phyloP scores from a whole-genome alignment of 768 basidiomycete genomes.

The Phaeotremella fagi region DNA sequence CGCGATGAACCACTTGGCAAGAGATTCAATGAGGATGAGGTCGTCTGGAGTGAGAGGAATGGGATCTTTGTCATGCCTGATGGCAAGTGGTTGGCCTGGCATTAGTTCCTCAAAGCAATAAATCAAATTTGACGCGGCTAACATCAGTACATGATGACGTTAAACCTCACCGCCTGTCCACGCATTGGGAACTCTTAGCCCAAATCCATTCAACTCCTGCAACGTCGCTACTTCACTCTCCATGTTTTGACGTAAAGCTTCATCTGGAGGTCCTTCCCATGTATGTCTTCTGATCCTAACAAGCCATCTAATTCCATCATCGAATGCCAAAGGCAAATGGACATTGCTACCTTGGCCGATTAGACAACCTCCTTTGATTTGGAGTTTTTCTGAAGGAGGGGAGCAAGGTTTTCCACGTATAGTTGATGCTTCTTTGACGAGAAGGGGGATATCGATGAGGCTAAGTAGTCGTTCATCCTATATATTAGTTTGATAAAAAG shows the following conservation, averaged over 20 bases:
- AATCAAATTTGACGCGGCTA: neutral
- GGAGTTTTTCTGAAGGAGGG: too few species aligned
- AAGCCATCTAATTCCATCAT: slow-evolving; percentile 1
- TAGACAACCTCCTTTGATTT: too few species aligned
- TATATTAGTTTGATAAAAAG: too few species aligned
- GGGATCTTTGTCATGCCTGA: neutral
- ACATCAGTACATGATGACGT: neutral
- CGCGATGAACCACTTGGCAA: slow-evolving; percentile 3
- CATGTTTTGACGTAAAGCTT: neutral
- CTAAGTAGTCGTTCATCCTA: neutral
- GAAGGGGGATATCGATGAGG: neutral
- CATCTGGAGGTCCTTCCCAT: neutral
- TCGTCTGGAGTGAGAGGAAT: neutral
- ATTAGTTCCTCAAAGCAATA: slow-evolving; percentile 1
- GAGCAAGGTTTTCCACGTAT: too few species aligned
- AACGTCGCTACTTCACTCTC: slow-evolving; percentile 17
- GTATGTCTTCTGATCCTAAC: slow-evolving; percentile 1
- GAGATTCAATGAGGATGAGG: neutral
- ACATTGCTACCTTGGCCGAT: neutral
- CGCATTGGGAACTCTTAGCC: slow-evolving; percentile 4
- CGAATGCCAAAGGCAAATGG: slow-evolving; percentile 5
- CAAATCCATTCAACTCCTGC: slow-evolving; percentile 1
- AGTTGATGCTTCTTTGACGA: neutral
- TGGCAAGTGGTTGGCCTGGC: neutral
- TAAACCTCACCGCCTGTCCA: neutral